A percentile compares a stretch with the other conserved stretches of the same genome.
These are phyloP conservation scores for Xerocomus potaroensis DNA, from an alignment of 768 basidiomycete species.

Conservation along the genomic window DNA sequence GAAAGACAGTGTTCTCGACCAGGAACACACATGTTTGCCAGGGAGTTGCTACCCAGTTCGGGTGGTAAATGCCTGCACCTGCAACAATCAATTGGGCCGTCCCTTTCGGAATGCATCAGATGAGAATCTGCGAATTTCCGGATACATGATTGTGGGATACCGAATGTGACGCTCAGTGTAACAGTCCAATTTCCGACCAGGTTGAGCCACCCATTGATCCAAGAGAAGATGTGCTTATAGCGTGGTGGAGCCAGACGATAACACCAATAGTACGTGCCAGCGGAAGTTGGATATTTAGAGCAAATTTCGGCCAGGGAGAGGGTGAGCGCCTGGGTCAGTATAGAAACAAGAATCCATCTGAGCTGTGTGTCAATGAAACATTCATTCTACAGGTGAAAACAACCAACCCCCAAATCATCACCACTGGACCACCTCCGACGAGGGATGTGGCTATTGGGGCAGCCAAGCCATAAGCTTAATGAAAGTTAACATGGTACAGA, in stretches of 20 bases:
- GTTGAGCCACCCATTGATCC: constrained; percentile 68
- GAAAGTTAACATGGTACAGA: constrained; percentile 2
- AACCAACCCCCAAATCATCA: constrained; percentile 56
- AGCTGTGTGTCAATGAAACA: not conserved
- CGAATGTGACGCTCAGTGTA: constrained; percentile 63
- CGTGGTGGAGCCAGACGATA: constrained; percentile 54
- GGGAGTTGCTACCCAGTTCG: constrained; percentile 51
- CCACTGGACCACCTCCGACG: constrained; percentile 50
- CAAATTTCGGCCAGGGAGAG: constrained; percentile 56
- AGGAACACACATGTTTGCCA: constrained; percentile 55
- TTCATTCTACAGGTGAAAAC: not conserved
- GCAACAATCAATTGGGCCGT: constrained; percentile 59
- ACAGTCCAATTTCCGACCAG: constrained; percentile 68
- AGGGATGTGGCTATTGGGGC: constrained; percentile 55
- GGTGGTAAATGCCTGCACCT: constrained; percentile 52
- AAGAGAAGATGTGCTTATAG: constrained; percentile 49
- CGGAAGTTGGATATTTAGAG: constrained; percentile 58
- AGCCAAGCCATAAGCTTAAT: constrained; percentile 49
- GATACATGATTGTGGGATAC: constrained; percentile 14
- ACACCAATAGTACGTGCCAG: constrained; percentile 65
- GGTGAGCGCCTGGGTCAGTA: constrained; percentile 45
- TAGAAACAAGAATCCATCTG: constrained; percentile 51
- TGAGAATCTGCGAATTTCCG: not conserved
- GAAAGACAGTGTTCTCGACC: not conserved
- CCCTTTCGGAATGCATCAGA: constrained; percentile 31